A percentile compares a stretch with the other conserved stretches of the same genome.
These are phyloP conservation scores for Colletotrichum filicis DNA, from an alignment of 2,329 filamentous ascomycete genomes.

Conservation along the genomic window DNA sequence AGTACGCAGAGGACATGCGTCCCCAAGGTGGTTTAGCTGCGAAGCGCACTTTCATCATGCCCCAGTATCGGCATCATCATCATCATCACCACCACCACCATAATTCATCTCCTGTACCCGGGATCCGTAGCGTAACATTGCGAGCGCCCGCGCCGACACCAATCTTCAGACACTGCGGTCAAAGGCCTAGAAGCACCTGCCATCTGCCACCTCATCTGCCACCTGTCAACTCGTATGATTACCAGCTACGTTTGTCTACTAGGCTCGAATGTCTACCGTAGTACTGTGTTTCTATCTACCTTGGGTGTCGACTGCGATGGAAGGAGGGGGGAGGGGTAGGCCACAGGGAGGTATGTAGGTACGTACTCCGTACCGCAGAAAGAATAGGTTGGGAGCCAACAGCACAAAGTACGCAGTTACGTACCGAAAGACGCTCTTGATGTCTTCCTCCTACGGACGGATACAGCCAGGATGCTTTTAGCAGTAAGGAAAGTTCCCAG, in stretches of 20 bases:
- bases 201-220: conserved; percentile 10
- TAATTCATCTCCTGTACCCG: neutral
- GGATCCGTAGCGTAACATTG: conserved; percentile 4
- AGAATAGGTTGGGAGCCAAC: neutral
- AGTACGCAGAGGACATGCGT: neutral
- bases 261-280: neutral
- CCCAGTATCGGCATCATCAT: neutral
- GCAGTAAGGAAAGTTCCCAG: neutral
- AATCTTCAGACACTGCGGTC: neutral
- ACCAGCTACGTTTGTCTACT: neutral
- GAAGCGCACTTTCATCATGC: neutral
- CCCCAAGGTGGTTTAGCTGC: neutral
- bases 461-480: neutral
- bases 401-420: neutral
- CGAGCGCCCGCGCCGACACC: neutral
- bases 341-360: no score
- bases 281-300: no score
- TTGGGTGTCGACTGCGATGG: neutral
- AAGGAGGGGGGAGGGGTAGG: neutral
- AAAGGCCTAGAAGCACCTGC: neutral
- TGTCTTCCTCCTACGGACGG: neutral
- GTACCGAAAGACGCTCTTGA: no score
- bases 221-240: neutral
- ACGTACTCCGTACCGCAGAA: neutral
- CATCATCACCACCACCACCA: neutral